A percentile compares a stretch with the other conserved stretches of the same genome.
phyloP scores from a whole-genome alignment of 805 yeast species.

The Suhomyces prunicola region DNA sequence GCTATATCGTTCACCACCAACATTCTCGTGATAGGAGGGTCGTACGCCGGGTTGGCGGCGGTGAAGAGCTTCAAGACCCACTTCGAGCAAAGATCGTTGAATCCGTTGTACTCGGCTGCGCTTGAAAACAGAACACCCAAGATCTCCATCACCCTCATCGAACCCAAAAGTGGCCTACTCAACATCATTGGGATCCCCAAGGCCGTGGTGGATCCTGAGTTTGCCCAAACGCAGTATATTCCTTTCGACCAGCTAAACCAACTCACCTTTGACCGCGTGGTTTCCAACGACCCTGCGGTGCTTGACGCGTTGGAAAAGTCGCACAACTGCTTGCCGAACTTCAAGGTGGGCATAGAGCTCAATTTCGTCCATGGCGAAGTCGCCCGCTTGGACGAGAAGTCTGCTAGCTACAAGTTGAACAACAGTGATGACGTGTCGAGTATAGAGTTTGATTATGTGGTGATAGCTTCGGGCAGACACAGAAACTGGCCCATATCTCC shows the following conservation, averaged over 20 bases:
- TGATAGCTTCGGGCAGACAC: conserved; percentile 49
- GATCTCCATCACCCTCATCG: conserved; percentile 34
- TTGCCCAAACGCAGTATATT: conserved; percentile 37
- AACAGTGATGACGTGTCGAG: conserved; percentile 1
- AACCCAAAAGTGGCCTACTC: conserved; percentile 39
- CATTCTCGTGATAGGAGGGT: conserved; percentile 40
- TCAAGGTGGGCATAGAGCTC: conserved; percentile 17
- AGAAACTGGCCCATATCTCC: conserved; percentile 57
- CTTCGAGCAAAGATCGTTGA: conserved; percentile 14
- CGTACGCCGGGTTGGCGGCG: conserved; percentile 40
- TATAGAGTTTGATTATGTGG: conserved; percentile 44
- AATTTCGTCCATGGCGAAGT: conserved; percentile 36
- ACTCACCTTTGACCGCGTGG: conserved; percentile 25
- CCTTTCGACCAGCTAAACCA: conserved; percentile 29
- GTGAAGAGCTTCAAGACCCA: conserved; percentile 27
- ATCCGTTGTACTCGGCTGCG: conserved; percentile 6
- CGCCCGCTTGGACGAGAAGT: conserved; percentile 19
- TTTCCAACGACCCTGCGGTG: conserved; percentile 19
- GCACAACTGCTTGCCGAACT: conserved; percentile 8
- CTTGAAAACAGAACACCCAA: conserved; percentile 7
- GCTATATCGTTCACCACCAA: conserved; percentile 25
- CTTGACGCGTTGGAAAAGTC: background rate
- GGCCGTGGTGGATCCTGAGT: conserved; percentile 35
- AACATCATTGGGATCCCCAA: conserved; percentile 40
- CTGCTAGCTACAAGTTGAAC: conserved; percentile 25